A percentile compares a stretch with the other conserved stretches of the same genome.
phyloP scores from a whole-genome alignment of 495 filamentous ascomycete species.

The Neurospora sp. region DNA sequence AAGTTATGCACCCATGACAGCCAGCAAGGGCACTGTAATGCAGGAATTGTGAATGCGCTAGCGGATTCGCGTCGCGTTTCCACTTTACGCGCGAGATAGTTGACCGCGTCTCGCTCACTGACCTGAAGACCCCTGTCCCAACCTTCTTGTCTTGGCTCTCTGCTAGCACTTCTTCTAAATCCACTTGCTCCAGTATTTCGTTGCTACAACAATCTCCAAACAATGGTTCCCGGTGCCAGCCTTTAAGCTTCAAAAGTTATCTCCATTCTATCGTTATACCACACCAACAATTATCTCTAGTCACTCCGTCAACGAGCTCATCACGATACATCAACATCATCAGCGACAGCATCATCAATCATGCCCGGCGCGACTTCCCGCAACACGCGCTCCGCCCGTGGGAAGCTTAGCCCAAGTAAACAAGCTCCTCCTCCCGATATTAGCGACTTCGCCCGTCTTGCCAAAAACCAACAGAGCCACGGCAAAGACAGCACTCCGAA shows the following conservation, averaged over 20 bases:
- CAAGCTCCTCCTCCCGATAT: slow-evolving; percentile 12
- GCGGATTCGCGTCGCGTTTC: background rate
- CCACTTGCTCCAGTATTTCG: background rate
- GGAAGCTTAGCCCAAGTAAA: slow-evolving; percentile 13
- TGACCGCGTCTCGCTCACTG: background rate
- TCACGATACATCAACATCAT: background rate
- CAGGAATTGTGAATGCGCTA: background rate
- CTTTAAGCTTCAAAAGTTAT: background rate
- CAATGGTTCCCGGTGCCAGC: background rate
- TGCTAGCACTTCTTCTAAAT: background rate
- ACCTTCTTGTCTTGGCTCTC: background rate
- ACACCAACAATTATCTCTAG: background rate
- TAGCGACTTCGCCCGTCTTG: slow-evolving; percentile 30
- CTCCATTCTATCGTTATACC: background rate
- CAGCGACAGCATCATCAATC: slow-evolving; percentile 3
- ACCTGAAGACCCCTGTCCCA: slow-evolving; percentile 2
- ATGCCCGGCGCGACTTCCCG: slow-evolving; percentile 24
- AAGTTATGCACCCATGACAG: background rate
- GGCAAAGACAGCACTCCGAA: slow-evolving; percentile 20
- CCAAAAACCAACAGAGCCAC: slow-evolving; percentile 21
- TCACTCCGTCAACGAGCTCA: background rate
- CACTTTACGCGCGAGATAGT: slow-evolving; percentile 11
- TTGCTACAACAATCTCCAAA: background rate
- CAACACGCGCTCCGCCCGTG: slow-evolving; percentile 14
- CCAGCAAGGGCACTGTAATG: background rate